Evolutionary conservation across 2,329 filamentous ascomycete species (phyloP), one percentile per base, ranked within the genome.

Genomic region (Dactylellina leptospora): DNA sequence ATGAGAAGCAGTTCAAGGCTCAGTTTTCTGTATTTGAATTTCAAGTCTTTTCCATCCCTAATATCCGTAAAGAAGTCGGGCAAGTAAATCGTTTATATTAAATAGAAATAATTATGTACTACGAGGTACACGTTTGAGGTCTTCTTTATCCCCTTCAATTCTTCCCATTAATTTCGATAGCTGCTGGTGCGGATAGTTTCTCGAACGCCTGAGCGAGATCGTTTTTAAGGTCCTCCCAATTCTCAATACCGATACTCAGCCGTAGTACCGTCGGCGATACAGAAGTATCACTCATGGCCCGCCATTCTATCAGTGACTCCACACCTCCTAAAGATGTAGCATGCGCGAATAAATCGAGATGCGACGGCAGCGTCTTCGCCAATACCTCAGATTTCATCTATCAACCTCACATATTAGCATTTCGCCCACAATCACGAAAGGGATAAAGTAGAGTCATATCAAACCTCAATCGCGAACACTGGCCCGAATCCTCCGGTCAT

Each of bases 291-390:
- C 88, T 89, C 91, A 99, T 95, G 50, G 90, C 86, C 69, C 95
- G 85, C 95, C 95, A 99, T 84, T 99, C 95, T 76, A 99, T 93
- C 82, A 97, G 81, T 78, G 91, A 95, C 85, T 97, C 95, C 8
- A 97, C 92, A 3, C 95, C 93, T 1, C 95, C 95, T 25, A 97
- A 81, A 79, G 91, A 96, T 1, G 95, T 99, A 4, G 95, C 95
- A 80, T 99, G 95, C 76, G 96, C 91, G 82, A 97, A 97, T 45
- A 96, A 84, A 1, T 83, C 79, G 78, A 97, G 81, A 79, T 90
- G 90, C 77, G 88, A 90, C 2, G 95, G 95, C 74, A 99, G 80
- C 27, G 82, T 80, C 75, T 84, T 85, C 2, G 95, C 93, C 55
- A 85, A 78, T 0, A 53, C n/a, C 20, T 62, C 58, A 20, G 82